phyloP scores from a whole-genome alignment of 306 rosid species.

The Notholithocarpus densiflorus region DNA sequence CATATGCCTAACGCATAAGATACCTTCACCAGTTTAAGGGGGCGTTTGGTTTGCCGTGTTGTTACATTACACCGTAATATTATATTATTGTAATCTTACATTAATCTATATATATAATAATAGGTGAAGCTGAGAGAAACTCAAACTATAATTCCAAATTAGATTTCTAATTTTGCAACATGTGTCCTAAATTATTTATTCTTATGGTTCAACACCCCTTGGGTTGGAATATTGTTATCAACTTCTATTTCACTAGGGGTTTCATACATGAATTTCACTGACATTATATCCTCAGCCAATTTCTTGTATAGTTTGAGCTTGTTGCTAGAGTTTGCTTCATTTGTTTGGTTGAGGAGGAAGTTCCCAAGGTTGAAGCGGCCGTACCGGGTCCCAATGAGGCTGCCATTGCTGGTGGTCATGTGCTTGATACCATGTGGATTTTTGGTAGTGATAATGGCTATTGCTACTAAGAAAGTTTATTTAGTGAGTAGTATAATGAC shows the following conservation, averaged over 20 bases:
- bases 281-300: constrained; percentile 40
- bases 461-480: constrained; percentile 43
- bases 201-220: constrained; percentile 64
- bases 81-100: too few relatives aligned
- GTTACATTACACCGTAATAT: too few relatives aligned
- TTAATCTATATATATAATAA: too few relatives aligned
- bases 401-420: constrained; percentile 34
- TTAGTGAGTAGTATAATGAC: constrained; percentile 49
- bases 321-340: constrained; percentile 55
- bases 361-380: constrained; percentile 37
- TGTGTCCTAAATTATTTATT: too few relatives aligned
- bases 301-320: constrained; percentile 58
- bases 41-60: too few relatives aligned
- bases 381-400: constrained; percentile 42
- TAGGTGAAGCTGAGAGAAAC: too few relatives aligned
- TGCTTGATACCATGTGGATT: constrained; percentile 52
- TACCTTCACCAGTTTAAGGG: too few relatives aligned
- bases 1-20: too few relatives aligned
- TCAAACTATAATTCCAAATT: too few relatives aligned
- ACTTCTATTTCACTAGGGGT: constrained; percentile 32
- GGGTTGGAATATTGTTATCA: constrained; percentile 55
- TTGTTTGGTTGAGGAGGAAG: constrained; percentile 55
- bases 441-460: constrained; percentile 36
- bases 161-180: too few relatives aligned
- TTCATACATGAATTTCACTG: constrained; percentile 38